Base-by-base conservation (phyloP, 2,329 filamentous ascomycete genomes). In the Arthrinium phaeospermum region DNA sequence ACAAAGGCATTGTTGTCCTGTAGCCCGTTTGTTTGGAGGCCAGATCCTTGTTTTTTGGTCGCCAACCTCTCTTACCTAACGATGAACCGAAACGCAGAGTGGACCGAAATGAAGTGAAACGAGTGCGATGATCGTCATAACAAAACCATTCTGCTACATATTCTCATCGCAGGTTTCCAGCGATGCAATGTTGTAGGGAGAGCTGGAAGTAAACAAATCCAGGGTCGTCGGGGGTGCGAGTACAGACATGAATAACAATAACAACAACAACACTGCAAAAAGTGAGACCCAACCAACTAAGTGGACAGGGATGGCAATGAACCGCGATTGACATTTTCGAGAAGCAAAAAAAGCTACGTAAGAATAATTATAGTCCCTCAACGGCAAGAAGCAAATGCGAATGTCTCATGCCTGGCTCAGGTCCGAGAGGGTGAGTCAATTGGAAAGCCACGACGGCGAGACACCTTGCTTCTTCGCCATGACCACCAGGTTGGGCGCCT, bases 401-500 rank as follows among this genome's bases (percentile, higher is more conserved):
- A 10, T 64, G 57, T 64, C 57, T 64, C 57, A 64, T 22, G 14
- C 41, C 34, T 41, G 30, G 30, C 34, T n/a, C 67, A 45, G 30
- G 44, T 22, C 24, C 22, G 44, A 34, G 30, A n/a, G 44, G 22
- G 22, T 12, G 27, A 37, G 16, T 49, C 24, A n/a, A 49, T 46
- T 37, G 27, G 57, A 64, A 37, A 64, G 57, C 57, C 57, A 69
- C 24, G 67, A 34, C 22, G 12, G 30, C 24, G 41, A 34, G 41
- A 22, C 45, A 46, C 44, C 45, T 49, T 69, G 70, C 44, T 71
- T 71, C 49, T 45, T 71, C 61, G 53, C 70, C 37, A 47, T 67
- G 27, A 71, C 27, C 19, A 71, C 70, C 19, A 71, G 19, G 27
- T 71, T 71, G 6, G 70, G 70, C 14, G 70, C 70, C 53, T 71